Conservation (phyloP, 1,284 basidiomycete genomes). For the Rhodotorula glutinis region DNA sequence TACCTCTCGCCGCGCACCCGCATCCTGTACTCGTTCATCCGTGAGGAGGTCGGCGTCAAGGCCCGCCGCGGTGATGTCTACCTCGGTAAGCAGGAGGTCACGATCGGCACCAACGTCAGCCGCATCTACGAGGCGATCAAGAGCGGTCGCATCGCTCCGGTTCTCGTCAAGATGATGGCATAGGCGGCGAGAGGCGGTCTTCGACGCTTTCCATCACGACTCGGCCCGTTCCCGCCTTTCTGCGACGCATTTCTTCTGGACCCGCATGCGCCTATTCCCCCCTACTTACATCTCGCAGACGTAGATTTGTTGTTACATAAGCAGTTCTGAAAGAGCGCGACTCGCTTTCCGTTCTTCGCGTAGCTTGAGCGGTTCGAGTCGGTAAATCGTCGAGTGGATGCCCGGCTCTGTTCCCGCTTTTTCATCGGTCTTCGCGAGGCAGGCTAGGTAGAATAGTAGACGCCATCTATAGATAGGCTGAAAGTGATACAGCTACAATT, state of each 20-base stretch:
- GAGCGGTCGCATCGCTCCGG: constrained; percentile 26
- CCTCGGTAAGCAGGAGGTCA: constrained; percentile 29
- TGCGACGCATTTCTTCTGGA: neutral
- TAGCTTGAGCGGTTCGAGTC: no score
- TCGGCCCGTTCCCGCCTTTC: neutral
- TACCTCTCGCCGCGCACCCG: constrained; percentile 62
- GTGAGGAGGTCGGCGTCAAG: constrained; percentile 61
- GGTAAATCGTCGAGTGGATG: no score
- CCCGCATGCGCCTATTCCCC: neutral
- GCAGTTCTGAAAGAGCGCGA: no score
- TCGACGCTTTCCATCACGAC: neutral
- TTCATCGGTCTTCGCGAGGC: no score
- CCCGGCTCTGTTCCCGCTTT: no score
- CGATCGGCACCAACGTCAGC: constrained; percentile 30
- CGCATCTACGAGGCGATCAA: constrained; percentile 37
- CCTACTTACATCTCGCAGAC: neutral
- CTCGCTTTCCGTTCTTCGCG: no score
- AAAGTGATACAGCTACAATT: no score
- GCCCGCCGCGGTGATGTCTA: constrained; percentile 54
- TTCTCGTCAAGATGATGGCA: constrained; percentile 31
- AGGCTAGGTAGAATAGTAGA: no score
- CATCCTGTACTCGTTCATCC: constrained; percentile 66
- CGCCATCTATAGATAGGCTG: no score
- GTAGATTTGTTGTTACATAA: no score
- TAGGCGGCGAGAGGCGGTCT: neutral